phyloP scores from a whole-genome alignment of 148 eudicot genomes.

The Nepenthes gracilis region DNA sequence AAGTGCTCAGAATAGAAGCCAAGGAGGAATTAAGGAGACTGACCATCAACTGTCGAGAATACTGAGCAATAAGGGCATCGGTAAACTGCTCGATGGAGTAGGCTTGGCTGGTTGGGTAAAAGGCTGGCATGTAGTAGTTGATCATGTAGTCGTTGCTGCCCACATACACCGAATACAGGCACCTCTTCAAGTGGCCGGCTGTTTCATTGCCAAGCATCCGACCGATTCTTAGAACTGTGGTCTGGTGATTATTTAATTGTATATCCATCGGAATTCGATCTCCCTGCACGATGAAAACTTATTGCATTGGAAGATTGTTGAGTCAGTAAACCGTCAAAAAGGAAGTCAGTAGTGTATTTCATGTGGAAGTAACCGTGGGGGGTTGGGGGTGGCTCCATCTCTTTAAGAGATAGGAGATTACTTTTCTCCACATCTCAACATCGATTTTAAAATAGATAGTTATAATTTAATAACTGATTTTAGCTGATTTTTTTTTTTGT shows the following conservation, averaged over 20 bases:
- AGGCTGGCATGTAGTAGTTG: not conserved
- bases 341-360: too few species aligned
- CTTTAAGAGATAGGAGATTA: too few species aligned
- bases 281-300: not conserved
- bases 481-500: too few species aligned
- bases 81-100: not conserved
- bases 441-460: too few species aligned
- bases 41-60: not conserved
- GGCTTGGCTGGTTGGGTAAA: not conserved
- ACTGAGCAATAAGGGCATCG: not conserved
- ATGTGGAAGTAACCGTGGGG: too few species aligned
- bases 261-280: not conserved
- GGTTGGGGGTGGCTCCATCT: too few species aligned
- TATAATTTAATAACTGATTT: too few species aligned
- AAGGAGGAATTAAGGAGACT: not conserved
- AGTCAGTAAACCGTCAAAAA: too few species aligned
- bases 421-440: too few species aligned
- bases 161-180: not conserved
- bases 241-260: not conserved
- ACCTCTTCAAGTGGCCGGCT: not conserved
- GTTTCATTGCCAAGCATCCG: not conserved
- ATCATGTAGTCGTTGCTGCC: constrained; percentile 1
- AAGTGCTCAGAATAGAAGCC: too few species aligned
- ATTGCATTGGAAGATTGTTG: too few species aligned
- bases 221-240: not conserved